A percentile compares a stretch with the other conserved stretches of the same genome.
Evolutionary conservation across 2,329 filamentous ascomycete species (phyloP).

Genomic region (Colletotrichum falcatum): DNA sequence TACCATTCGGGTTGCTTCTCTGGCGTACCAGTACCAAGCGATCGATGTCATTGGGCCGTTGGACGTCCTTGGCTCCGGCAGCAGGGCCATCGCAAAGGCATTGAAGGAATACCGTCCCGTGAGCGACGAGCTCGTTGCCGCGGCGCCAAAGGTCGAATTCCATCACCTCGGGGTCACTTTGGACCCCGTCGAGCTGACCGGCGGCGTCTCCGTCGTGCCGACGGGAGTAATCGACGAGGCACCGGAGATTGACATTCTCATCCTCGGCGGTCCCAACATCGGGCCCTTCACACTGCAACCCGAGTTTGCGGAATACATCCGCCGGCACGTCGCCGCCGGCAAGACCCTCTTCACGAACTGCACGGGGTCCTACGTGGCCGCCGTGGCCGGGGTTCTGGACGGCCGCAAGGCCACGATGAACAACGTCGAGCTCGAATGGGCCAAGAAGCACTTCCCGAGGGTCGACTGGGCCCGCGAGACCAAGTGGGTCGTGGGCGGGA

Average conservation of each 20-base stretch:
- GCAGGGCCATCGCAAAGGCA: constrained; percentile 40
- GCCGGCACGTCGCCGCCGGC: constrained; percentile 50
- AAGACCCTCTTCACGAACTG: constrained; percentile 54
- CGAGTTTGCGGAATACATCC: constrained; percentile 49
- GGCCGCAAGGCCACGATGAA: constrained; percentile 58
- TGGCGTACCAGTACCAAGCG: constrained; percentile 49
- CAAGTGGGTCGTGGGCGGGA: constrained; percentile 59
- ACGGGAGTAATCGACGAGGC: constrained; percentile 50
- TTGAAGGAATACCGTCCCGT: constrained; percentile 41
- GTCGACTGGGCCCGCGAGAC: constrained; percentile 58
- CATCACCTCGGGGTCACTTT: constrained; percentile 51
- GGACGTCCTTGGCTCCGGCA: constrained; percentile 48
- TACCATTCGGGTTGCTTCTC: constrained; percentile 45
- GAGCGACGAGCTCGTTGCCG: constrained; percentile 41
- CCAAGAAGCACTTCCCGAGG: constrained; percentile 50
- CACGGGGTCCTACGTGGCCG: constrained; percentile 51
- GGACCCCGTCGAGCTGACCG: constrained; percentile 45
- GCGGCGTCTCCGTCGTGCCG: constrained; percentile 44
- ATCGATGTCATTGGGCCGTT: constrained; percentile 50
- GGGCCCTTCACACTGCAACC: constrained; percentile 46
- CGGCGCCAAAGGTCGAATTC: constrained; percentile 48
- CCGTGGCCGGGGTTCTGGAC: constrained; percentile 54
- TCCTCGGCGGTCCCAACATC: constrained; percentile 51
- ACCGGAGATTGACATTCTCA: constrained; percentile 53
- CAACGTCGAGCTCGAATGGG: constrained; percentile 48